Base-by-base conservation (phyloP, 176 grass and related monocot genomes). In the Musa itinerans region DNA sequence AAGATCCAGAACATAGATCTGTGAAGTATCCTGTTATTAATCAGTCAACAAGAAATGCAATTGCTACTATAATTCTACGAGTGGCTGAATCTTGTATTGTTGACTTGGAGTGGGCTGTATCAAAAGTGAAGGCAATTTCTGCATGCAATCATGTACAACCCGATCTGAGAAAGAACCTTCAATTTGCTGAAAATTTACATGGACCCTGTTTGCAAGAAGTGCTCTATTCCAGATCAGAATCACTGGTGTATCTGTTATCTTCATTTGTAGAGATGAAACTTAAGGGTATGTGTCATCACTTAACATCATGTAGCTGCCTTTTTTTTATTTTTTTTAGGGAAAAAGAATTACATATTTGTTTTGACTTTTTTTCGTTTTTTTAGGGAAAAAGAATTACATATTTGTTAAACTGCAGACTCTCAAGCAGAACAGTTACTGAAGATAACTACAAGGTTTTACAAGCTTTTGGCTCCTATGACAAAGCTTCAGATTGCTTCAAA, bases 401-500 rank as follows among this genome's bases (percentile, higher is more conserved):
- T 86, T 57, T 53, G 66, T 86, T 75, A 68, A 68, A 55, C 54
- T 86, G 82, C 82, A 96, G 93, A 90, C 79, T 84, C 79, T 82
- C 89, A 85, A 82, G 87, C 87, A 81, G 89, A 92, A 53, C 87
- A 86, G 21, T 90, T 96, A 79, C 68, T 96, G 76, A 92, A 86
- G 81, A 59, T 90, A 73, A 83, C 83, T 71, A 79, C 79, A 27
- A 96, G 74, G 79, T 88, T 96, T 76, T 92, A 96, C 89, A 96
- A 90, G 84, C 76, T 92, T 69, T 80, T 96, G 82, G 83, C 73
- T 73, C 84, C 72, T 53, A 83, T 92, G 67, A 55, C 93, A 52
- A 96, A 92, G 74, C 85, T 85, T 66, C 85, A 88, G 78, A 88
- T 96, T 74, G 85, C 85, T 77, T 87, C 85, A 15, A 96, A 96